phyloP scores from a whole-genome alignment of 306 rosid genomes.

The Rosa chinensis region DNA sequence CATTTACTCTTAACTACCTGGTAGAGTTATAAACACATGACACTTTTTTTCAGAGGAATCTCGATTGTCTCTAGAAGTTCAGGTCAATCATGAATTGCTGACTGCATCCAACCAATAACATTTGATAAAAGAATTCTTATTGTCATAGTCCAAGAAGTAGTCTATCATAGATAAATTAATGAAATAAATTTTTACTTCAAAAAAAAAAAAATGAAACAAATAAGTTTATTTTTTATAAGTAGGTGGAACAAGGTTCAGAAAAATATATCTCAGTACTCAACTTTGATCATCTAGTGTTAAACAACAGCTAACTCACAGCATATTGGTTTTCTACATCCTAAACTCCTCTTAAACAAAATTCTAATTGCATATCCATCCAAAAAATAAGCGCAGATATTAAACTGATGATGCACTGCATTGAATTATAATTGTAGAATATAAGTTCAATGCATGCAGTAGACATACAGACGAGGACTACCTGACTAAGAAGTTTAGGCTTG shows the following conservation, averaged over 20 bases:
- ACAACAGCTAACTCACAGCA: background rate
- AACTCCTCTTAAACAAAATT: background rate
- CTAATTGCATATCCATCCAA: background rate
- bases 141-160: background rate
- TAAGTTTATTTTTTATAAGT: too few species aligned
- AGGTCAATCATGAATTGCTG: background rate
- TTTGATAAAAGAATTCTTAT: background rate
- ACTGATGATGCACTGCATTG: background rate
- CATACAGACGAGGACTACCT: slow-evolving; percentile 52
- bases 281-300: background rate
- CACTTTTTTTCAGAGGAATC: background rate
- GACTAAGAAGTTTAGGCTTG: slow-evolving; percentile 96
- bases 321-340: background rate
- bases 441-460: slow-evolving; percentile 13
- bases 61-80: background rate
- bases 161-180: background rate
- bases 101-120: background rate
- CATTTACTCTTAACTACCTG: background rate
- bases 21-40: background rate
- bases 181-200: too few species aligned
- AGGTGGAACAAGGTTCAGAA: background rate
- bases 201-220: background rate
- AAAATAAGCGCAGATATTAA: background rate
- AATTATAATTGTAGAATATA: slow-evolving; percentile 11
- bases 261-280: background rate